Conservation (phyloP, 768 basidiomycete genomes). For the Suillus discolor region DNA sequence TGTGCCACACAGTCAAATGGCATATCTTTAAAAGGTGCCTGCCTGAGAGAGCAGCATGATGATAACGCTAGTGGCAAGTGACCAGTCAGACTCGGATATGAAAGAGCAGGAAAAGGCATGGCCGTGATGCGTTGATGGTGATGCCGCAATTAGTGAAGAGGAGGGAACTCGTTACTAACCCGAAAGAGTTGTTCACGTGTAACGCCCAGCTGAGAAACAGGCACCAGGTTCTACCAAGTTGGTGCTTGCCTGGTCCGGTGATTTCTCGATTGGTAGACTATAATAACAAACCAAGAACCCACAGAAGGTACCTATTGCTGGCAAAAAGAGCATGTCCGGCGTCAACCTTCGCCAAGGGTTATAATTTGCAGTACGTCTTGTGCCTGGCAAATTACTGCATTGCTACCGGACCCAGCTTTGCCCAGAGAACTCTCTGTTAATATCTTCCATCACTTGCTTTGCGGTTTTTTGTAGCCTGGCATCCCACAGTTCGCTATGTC, state of each 20-base stretch:
- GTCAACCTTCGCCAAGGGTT: slow-evolving; percentile 10
- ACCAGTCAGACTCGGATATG: slow-evolving; percentile 2
- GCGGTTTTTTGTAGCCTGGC: neutral
- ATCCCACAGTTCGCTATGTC: slow-evolving; percentile 23
- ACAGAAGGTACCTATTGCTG: slow-evolving; percentile 6
- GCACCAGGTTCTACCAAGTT: neutral
- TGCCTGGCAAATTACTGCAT: slow-evolving; percentile 16
- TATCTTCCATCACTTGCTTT: slow-evolving; percentile 4
- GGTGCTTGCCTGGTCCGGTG: neutral
- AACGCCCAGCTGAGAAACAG: slow-evolving; percentile 11
- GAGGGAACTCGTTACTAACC: neutral
- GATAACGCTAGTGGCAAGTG: slow-evolving; percentile 3
- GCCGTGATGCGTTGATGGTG: slow-evolving; percentile 7
- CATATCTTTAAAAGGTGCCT: neutral
- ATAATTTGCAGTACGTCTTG: slow-evolving; percentile 14
- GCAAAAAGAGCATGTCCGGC: slow-evolving; percentile 8
- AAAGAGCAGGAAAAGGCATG: slow-evolving; percentile 9
- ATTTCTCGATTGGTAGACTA: slow-evolving; percentile 13
- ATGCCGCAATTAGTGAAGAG: slow-evolving; percentile 1
- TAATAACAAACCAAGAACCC: slow-evolving; percentile 10
- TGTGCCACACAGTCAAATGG: neutral
- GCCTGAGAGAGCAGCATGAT: neutral
- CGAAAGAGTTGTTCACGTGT: slow-evolving; percentile 3
- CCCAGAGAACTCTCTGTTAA: slow-evolving; percentile 5
- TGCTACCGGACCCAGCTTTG: slow-evolving; percentile 11